These are phyloP conservation scores for Pistacia vera DNA, from an alignment of 345 rosid species.

Conservation along the genomic window DNA sequence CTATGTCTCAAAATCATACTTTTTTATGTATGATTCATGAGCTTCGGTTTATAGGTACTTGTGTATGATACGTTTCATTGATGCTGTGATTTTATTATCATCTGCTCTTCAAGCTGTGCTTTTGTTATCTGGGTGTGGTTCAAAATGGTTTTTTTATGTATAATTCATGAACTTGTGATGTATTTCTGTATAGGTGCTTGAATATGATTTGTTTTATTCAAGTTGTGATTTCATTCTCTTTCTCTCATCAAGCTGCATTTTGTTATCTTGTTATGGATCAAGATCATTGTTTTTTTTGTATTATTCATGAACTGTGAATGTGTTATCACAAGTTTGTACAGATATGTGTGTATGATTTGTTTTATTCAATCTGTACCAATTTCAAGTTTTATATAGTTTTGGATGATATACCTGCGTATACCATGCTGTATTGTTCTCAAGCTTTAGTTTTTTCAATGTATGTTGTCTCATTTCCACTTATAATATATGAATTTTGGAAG, in stretches of 20 bases:
- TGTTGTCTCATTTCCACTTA: neutral
- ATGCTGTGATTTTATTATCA: neutral
- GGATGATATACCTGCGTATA: neutral
- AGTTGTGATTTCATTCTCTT: too few relatives aligned
- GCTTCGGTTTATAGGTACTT: too few relatives aligned
- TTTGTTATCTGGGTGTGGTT: neutral
- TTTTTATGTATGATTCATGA: too few relatives aligned
- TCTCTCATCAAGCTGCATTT: too few relatives aligned
- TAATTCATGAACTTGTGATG: neutral
- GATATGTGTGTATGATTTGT: too few relatives aligned
- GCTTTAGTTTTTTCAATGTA: neutral
- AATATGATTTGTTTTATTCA: too few relatives aligned
- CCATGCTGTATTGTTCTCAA: neutral
- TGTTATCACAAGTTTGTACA: too few relatives aligned
- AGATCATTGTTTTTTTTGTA: too few relatives aligned
- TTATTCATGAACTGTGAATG: neutral
- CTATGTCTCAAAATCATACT: neutral
- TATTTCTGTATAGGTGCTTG: neutral
- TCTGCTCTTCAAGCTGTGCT: slow-evolving; percentile 7
- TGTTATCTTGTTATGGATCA: too few relatives aligned
- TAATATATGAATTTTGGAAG: neutral
- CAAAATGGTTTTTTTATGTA: neutral
- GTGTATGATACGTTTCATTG: too few relatives aligned
- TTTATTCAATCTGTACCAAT: too few relatives aligned
- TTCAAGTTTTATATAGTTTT: too few relatives aligned